phyloP scores from a whole-genome alignment of 2,329 filamentous ascomycete genomes.

The Chaetomiaceae sp. region DNA sequence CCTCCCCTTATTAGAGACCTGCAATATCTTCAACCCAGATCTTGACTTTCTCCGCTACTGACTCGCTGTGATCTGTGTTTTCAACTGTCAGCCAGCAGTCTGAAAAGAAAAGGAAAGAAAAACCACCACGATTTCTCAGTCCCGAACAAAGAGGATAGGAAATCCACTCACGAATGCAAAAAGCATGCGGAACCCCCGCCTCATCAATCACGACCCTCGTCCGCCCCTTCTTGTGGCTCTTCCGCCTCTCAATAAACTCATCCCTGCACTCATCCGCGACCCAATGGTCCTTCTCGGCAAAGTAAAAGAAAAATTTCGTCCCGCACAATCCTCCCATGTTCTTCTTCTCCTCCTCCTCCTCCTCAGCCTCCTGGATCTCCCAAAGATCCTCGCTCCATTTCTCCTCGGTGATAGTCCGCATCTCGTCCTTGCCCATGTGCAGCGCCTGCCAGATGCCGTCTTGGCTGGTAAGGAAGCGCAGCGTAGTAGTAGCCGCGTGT shows the following conservation, averaged over 20 bases:
- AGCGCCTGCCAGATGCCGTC: slow-evolving; percentile 58
- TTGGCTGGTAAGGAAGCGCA: slow-evolving; percentile 50
- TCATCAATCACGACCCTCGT: slow-evolving; percentile 53
- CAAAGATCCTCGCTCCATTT: slow-evolving; percentile 57
- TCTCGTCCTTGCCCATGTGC: slow-evolving; percentile 56
- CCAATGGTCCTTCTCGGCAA: slow-evolving; percentile 59
- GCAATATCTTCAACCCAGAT: slow-evolving; percentile 51
- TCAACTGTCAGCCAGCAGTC: not conserved
- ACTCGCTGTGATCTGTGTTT: slow-evolving; percentile 42
- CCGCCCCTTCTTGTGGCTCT: slow-evolving; percentile 27
- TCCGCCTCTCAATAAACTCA: slow-evolving; percentile 47
- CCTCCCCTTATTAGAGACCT: not conserved
- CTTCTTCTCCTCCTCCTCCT: slow-evolving; percentile 26
- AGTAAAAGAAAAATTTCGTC: slow-evolving; percentile 56
- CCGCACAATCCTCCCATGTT: slow-evolving; percentile 18
- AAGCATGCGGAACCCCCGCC: slow-evolving; percentile 54
- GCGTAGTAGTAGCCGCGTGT: slow-evolving; percentile 47
- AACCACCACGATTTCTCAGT: no score
- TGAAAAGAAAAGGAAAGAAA: not conserved
- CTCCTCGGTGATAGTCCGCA: slow-evolving; percentile 55
- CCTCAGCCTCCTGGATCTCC: slow-evolving; percentile 36
- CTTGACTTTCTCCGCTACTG: slow-evolving; percentile 45
- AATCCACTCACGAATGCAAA: slow-evolving; percentile 48
- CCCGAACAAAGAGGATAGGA: no score
- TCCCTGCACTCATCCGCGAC: slow-evolving; percentile 54